Conservation (phyloP, 164 flowering plant genomes). For the Hamamelis virginiana region DNA sequence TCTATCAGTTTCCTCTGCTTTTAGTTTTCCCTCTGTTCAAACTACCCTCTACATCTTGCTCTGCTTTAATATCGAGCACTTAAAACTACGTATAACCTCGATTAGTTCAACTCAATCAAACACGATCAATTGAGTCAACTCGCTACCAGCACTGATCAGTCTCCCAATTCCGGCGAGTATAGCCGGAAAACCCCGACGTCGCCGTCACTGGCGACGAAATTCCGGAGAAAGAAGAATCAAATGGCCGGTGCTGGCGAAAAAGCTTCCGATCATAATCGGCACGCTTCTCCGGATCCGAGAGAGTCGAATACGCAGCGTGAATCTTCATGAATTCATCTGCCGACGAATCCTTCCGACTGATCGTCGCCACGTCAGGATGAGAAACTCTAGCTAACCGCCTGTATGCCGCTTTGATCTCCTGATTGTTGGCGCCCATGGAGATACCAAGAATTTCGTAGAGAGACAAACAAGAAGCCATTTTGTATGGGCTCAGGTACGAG, state of each 20-base stretch:
- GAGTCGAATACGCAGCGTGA: constrained; percentile 52
- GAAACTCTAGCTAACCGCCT: constrained; percentile 44
- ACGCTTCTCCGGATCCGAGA: constrained; percentile 56
- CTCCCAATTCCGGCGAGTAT: constrained; percentile 41
- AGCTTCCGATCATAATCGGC: constrained; percentile 47
- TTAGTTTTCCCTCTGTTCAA: too few species aligned
- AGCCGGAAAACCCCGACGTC: constrained; percentile 14
- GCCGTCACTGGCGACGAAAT: constrained; percentile 12
- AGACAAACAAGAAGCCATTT: constrained; percentile 23
- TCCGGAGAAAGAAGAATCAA: not conserved
- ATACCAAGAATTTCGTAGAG: constrained; percentile 54
- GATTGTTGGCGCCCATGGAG: constrained; percentile 34
- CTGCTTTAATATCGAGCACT: not conserved
- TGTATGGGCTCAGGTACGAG: not conserved
- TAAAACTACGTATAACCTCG: not conserved
- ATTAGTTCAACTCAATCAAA: not conserved
- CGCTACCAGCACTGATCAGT: constrained; percentile 56
- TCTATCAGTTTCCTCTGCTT: too few species aligned
- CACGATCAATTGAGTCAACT: not conserved
- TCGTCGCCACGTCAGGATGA: constrained; percentile 56
- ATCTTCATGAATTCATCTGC: constrained; percentile 49
- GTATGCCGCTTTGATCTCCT: constrained; percentile 61
- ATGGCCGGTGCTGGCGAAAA: constrained; percentile 14
- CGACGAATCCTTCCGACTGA: constrained; percentile 30
- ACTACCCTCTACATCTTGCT: not conserved